Conservation (phyloP, 805 yeast genomes). For the Ogataea trehalophila region DNA sequence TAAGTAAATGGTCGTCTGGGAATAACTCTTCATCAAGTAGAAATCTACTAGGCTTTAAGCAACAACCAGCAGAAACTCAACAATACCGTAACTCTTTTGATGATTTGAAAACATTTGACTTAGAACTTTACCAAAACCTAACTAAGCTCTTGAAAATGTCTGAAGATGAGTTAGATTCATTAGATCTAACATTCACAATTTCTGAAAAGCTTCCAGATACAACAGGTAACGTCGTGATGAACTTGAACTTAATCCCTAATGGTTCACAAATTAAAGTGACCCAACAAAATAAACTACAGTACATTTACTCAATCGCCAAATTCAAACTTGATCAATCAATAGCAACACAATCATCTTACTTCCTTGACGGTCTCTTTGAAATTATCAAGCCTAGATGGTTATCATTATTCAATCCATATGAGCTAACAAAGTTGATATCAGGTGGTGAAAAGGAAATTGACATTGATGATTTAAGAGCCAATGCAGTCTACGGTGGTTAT, state of each 20-base stretch:
- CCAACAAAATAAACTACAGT: slow-evolving; percentile 57
- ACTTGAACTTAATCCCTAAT: slow-evolving; percentile 54
- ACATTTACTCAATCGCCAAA: slow-evolving; percentile 71
- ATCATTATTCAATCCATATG: slow-evolving; percentile 77
- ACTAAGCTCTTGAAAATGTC: slow-evolving; percentile 54
- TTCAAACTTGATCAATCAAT: slow-evolving; percentile 68
- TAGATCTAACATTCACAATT: slow-evolving; percentile 66
- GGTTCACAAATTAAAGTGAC: slow-evolving; percentile 60
- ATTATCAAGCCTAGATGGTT: slow-evolving; percentile 74
- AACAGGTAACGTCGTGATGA: slow-evolving; percentile 24
- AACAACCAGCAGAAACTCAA: slow-evolving; percentile 11
- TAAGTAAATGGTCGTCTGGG: slow-evolving; percentile 53
- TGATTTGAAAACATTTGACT: slow-evolving; percentile 70
- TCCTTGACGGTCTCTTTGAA: slow-evolving; percentile 65
- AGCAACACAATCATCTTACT: slow-evolving; percentile 52
- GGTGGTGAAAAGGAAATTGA: slow-evolving; percentile 73
- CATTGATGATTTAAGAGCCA: slow-evolving; percentile 57
- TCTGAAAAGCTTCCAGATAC: slow-evolving; percentile 40
- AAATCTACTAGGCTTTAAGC: slow-evolving; percentile 1
- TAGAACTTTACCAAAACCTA: slow-evolving; percentile 58
- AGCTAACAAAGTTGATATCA: slow-evolving; percentile 77
- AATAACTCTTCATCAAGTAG: slow-evolving; percentile 28
- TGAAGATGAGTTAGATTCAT: slow-evolving; percentile 48
- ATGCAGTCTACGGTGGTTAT: slow-evolving; percentile 67
- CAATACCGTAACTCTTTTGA: slow-evolving; percentile 62